Conservation (phyloP, 768 basidiomycete species). For the Hortiboletus flavorubellus region DNA sequence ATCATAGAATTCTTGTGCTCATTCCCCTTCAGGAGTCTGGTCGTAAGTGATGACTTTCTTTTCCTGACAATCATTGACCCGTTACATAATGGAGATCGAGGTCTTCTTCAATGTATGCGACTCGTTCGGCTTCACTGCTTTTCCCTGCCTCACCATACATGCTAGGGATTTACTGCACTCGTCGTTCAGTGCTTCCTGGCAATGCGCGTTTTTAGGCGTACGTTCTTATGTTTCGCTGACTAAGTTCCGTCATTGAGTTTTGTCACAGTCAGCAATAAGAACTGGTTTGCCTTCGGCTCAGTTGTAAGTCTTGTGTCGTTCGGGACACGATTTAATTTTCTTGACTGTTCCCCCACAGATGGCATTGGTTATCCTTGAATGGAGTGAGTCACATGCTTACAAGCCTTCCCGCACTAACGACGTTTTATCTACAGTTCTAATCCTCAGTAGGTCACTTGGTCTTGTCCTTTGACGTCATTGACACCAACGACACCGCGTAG, state of each 20-base stretch:
- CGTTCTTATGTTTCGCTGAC: conserved; percentile 13
- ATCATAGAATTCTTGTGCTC: background rate
- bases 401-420: conserved; percentile 1
- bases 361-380: conserved; percentile 40
- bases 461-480: background rate
- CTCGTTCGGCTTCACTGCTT: background rate
- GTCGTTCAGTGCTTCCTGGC: conserved; percentile 56
- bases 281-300: conserved; percentile 32
- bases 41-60: background rate
- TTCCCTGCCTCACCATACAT: background rate
- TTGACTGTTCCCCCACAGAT: background rate
- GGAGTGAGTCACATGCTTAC: conserved; percentile 21
- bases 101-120: conserved; percentile 47
- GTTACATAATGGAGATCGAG: conserved; percentile 38
- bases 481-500: background rate
- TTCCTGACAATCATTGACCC: background rate
- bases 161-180: conserved; percentile 40
- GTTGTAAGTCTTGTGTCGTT: conserved; percentile 22
- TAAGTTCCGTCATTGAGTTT: background rate
- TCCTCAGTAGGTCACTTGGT: conserved; percentile 29
- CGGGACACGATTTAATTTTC: background rate
- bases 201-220: conserved; percentile 47
- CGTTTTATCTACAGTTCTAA: conserved; percentile 19
- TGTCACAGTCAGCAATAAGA: conserved; percentile 47
- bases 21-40: background rate